Conservation (phyloP, 352 stramenopile species). For the Phytopythium mirpurense region DNA sequence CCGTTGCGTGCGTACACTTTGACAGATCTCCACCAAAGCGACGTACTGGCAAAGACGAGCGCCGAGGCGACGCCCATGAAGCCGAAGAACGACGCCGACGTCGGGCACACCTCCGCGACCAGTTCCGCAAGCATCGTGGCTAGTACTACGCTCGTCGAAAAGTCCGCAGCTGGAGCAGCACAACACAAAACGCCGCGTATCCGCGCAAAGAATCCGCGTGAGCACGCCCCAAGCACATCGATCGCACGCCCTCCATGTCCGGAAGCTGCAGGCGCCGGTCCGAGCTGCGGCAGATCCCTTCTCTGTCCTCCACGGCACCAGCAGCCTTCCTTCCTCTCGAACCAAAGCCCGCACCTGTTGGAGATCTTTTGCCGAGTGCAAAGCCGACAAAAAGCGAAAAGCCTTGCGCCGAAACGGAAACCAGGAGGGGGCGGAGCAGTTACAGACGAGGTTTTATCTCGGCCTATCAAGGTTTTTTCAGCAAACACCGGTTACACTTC, state of each 20-base stretch:
- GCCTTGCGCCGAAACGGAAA: constrained; percentile 3
- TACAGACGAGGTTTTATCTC: too few species aligned
- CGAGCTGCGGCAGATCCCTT: neutral
- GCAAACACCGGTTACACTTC: constrained; percentile 4
- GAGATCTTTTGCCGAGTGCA: constrained; percentile 10
- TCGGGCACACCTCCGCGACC: constrained; percentile 94
- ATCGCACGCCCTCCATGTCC: neutral
- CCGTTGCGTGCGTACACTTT: too few species aligned
- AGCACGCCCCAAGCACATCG: neutral
- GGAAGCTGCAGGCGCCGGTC: neutral
- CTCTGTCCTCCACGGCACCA: neutral
- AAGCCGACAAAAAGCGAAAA: neutral
- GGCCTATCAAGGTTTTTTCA: neutral
- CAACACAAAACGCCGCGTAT: constrained; percentile 90
- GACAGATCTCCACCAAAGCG: too few species aligned
- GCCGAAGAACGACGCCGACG: constrained; percentile 99
- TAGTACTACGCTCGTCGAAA: too few species aligned
- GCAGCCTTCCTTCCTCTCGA: neutral
- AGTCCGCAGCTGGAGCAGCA: too few species aligned
- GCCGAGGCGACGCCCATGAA: constrained; percentile 98
- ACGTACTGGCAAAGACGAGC: constrained; percentile 92
- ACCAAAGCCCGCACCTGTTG: constrained; percentile 6
- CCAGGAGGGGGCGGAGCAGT: neutral
- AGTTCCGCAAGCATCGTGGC: constrained; percentile 37
- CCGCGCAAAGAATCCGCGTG: neutral